Percentiles rank a stretch among this genome's conserved stretches.
These are phyloP conservation scores for Lojkania enalia DNA, from an alignment of 2,329 filamentous ascomycete species.

Conservation along the genomic window DNA sequence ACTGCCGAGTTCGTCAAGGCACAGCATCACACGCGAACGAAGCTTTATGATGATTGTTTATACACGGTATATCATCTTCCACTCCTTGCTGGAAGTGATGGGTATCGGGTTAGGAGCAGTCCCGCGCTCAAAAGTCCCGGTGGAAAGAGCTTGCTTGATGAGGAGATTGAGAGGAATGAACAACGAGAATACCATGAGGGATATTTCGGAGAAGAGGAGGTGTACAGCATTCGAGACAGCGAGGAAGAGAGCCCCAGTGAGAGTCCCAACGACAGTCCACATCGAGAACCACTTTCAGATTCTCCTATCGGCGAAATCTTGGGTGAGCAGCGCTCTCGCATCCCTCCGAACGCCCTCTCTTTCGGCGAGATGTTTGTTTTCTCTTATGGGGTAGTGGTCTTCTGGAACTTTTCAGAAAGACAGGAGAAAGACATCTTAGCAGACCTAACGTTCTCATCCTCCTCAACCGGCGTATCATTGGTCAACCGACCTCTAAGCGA, in stretches of 20 bases:
- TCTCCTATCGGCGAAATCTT: slow-evolving; percentile 9
- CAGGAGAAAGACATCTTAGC: slow-evolving; percentile 97
- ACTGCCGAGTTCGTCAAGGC: slow-evolving; percentile 88
- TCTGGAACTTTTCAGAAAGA: slow-evolving; percentile 97
- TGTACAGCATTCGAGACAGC: slow-evolving; percentile 52
- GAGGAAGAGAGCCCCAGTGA: slow-evolving; percentile 33
- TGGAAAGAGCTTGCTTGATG: slow-evolving; percentile 87
- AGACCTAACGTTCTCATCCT: slow-evolving; percentile 85
- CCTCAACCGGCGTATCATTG: slow-evolving; percentile 66
- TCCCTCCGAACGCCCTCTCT: slow-evolving; percentile 71
- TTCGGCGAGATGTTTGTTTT: slow-evolving; percentile 98
- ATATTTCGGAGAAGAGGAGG: slow-evolving; percentile 76
- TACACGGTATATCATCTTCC: slow-evolving; percentile 96
- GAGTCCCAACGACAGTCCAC: slow-evolving; percentile 17
- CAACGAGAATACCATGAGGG: slow-evolving; percentile 86
- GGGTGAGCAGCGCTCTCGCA: slow-evolving; percentile 51
- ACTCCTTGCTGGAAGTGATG: slow-evolving; percentile 80
- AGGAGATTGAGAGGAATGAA: slow-evolving; percentile 95
- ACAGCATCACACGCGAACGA: slow-evolving; percentile 87
- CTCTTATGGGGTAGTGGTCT: slow-evolving; percentile 94
- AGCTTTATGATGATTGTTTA: slow-evolving; percentile 95
- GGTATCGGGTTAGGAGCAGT: slow-evolving; percentile 85
- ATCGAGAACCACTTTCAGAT: neutral
- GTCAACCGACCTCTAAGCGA: slow-evolving; percentile 80
- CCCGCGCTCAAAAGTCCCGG: slow-evolving; percentile 91